Base-by-base conservation (phyloP, 2,329 filamentous ascomycete genomes). In the Colletotrichum sp. region DNA sequence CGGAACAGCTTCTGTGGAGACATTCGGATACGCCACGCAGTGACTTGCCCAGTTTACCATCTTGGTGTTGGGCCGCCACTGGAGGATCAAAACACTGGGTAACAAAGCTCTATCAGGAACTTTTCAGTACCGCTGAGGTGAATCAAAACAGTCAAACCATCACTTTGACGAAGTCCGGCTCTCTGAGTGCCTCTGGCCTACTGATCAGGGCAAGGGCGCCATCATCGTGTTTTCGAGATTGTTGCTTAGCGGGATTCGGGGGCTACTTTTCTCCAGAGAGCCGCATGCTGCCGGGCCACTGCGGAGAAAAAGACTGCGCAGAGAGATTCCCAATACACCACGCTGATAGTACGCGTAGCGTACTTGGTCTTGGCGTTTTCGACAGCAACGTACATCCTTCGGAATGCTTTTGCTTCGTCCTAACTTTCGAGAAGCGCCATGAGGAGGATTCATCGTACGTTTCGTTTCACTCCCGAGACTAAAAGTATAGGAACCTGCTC, bases 21-120 rank as follows among this genome's bases (percentile, higher is more conserved):
- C 18, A 48, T 48, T 1, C 5, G 39, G 39, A 12, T 0, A 2
- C 5, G 5, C 39, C 39, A 48, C 0, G 0, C 5, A 0, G n/a
- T 12, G 9, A 48, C 18, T 48, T 48, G 1, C 39, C 39, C 39
- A 0, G 0, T 4, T 1, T 48, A 4, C 39, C 39, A 7, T 48
- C 39, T 48, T 48, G 39, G 39, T 48, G 39, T 12, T 48, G 39
- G 39, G 39, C 39, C 0, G 39, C 39, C 10, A 48, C 39, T 48
- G 39, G 18, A 2, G 39, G 39, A 18, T 3, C 7, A 3, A 39
- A 39, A 18, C 1, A 1, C 2, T 36, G 34, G 34, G 13, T 16
- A 36, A 15, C 34, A 36, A 6, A 6, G 10, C 12, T 34, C 32
- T 6, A 12, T 13, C 6, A 15, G 34, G 34, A 16, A 3, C 34